Base-by-base conservation (phyloP, 2,329 filamentous ascomycete species). In the Lojkania enalia region DNA sequence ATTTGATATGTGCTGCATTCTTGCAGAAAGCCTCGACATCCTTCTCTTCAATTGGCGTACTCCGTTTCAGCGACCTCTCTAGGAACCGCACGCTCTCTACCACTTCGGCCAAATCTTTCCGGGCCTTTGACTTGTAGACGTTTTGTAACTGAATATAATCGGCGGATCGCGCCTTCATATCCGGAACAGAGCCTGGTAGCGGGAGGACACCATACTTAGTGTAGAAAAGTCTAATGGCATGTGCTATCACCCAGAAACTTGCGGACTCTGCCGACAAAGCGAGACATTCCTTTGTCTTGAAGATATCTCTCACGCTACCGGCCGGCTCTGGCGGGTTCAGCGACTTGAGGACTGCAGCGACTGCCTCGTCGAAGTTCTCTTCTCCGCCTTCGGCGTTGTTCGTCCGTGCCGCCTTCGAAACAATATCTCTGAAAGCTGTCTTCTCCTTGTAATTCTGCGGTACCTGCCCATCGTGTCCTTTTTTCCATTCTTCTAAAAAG, bases 361-460 rank as follows among this genome's bases (percentile, higher is more conserved):
- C 84, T 3, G 94, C 95, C 71, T 99, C 94, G 49, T 96, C 90
- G 63, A 90, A 99, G 69, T 99, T 99, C 73, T 99, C 94, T 65
- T 99, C 94, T 44, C 87, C 88, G 35, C 90, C 91, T 67, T 95
- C 90, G 0, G 89, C 70, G 46, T 84, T 95, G 56, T 86, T 75
- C 39, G 76, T 87, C 57, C 90, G 82, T 57, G 86, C 81, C 2
- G 80, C 83, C 4, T 77, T 76, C 9, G 83, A 76, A 1, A 99
- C 82, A 11, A 85, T 71, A 20, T 84, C 80, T 44, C 88, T 80
- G 66, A 99, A 97, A 12, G 84, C 84, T 5, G 78, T 85, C 75
- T 99, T 99, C 52, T 97, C 90, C 51, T 86, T 83, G 71, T 95
- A 96, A 2, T 77, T 85, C 9, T 76, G 76, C 3, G 94, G 94